Evolutionary conservation across 345 rosid species (phyloP).

Genomic region (Eucalyptus tenuipes): DNA sequence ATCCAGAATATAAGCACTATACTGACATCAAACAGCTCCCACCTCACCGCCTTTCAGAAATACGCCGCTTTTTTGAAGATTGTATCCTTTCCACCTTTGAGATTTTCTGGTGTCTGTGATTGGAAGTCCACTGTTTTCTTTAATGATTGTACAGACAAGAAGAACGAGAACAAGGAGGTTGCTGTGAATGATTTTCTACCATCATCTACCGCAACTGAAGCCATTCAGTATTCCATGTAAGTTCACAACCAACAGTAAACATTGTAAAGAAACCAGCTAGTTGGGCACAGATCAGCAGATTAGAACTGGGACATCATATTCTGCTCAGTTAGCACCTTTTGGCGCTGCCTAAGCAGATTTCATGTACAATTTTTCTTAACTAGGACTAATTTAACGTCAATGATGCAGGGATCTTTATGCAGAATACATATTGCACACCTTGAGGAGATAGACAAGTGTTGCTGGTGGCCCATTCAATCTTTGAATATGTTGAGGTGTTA

Average conservation of each 20-base stretch:
- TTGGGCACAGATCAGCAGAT: not conserved
- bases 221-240: conserved; percentile 91
- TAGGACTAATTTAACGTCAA: not conserved
- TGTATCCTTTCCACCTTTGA: conserved; percentile 36
- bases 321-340: not conserved
- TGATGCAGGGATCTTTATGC: conserved; percentile 84
- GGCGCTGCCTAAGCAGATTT: not conserved
- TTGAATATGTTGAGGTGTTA: not conserved
- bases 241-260: not conserved
- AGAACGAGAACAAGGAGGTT: conserved; percentile 94
- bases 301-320: not conserved
- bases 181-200: conserved; percentile 91
- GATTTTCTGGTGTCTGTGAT: not conserved
- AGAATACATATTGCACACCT: conserved; percentile 28
- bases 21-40: conserved; percentile 81
- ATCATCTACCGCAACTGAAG: conserved; percentile 46
- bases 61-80: conserved; percentile 94
- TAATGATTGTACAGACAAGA: conserved; percentile 51
- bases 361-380: not conserved
- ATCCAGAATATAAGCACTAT: conserved; percentile 90
- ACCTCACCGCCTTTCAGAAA: conserved; percentile 92
- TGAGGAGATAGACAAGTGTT: not conserved
- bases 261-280: not conserved
- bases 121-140: not conserved
- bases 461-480: not conserved